Percentiles rank a stretch among this genome's conserved stretches.
Evolutionary conservation across 139 green algal species (phyloP).

Genomic region (Asterochloris erici): DNA sequence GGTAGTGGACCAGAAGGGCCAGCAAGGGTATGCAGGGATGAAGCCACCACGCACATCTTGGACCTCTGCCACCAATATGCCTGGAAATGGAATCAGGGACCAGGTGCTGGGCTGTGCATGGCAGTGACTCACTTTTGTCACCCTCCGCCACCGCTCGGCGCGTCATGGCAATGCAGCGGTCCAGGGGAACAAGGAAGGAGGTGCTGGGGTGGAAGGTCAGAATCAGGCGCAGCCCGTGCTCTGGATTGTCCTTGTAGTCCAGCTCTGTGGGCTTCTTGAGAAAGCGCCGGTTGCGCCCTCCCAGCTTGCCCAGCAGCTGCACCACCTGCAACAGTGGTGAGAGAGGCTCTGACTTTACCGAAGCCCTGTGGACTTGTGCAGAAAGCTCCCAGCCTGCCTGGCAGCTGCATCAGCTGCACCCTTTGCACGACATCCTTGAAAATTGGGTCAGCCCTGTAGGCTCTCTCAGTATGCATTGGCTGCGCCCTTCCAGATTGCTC

Average conservation of each 20-base stretch:
- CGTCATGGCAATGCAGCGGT: constrained; percentile 63
- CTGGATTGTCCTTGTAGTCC: constrained; percentile 86
- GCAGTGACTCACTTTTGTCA: neutral
- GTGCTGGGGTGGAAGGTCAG: constrained; percentile 85
- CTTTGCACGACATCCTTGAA: too few relatives aligned
- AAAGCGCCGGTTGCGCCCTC: constrained; percentile 86
- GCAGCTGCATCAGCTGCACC: too few relatives aligned
- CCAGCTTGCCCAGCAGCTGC: constrained; percentile 94
- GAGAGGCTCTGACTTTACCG: neutral
- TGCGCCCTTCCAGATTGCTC: too few relatives aligned
- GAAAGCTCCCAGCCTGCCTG: too few relatives aligned
- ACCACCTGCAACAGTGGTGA: constrained; percentile 30
- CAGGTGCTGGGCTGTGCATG: constrained; percentile 1
- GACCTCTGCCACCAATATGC: too few relatives aligned
- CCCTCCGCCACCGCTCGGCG: neutral
- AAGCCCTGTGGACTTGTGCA: neutral
- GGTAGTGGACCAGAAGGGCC: too few relatives aligned
- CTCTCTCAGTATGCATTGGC: too few relatives aligned
- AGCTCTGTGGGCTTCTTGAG: constrained; percentile 68
- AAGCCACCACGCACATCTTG: too few relatives aligned
- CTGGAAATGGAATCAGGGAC: neutral
- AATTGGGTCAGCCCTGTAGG: too few relatives aligned
- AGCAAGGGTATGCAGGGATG: too few relatives aligned
- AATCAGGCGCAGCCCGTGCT: constrained; percentile 94
- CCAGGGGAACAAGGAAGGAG: constrained; percentile 94